Conservation (phyloP, 306 rosid species). For the Glycine latifolia region DNA sequence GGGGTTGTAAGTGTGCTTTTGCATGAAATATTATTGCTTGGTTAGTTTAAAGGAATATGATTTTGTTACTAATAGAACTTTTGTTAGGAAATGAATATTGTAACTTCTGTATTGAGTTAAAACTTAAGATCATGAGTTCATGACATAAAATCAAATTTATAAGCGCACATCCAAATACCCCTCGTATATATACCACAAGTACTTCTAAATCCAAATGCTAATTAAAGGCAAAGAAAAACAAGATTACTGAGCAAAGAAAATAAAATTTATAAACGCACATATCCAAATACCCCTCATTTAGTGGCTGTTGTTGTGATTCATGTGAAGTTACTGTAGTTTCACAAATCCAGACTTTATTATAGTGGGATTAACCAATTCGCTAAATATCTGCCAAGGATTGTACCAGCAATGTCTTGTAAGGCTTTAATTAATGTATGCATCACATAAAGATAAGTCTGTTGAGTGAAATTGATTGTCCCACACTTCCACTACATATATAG, state of each 20-base stretch:
- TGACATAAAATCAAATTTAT: not conserved
- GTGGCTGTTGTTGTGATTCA: slow-evolving; percentile 4
- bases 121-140: not conserved
- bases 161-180: not conserved
- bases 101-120: not conserved
- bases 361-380: slow-evolving; percentile 39
- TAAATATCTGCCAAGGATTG: slow-evolving; percentile 25
- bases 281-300: not conserved
- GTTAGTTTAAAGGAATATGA: not conserved
- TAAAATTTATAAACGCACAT: too few relatives aligned
- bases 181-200: not conserved
- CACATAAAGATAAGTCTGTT: slow-evolving; percentile 49
- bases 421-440: slow-evolving; percentile 41
- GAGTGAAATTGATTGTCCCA: slow-evolving; percentile 49
- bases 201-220: not conserved
- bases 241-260: not conserved
- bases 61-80: not conserved
- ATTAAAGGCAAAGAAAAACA: not conserved
- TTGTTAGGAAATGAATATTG: not conserved
- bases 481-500: slow-evolving; percentile 39
- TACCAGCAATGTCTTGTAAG: slow-evolving; percentile 28
- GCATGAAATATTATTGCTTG: not conserved
- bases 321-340: not conserved
- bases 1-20: not conserved
- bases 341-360: slow-evolving; percentile 26